Evolutionary conservation across 2,329 filamentous ascomycete species (phyloP).

Genomic region (Penicillium psychrosexuale): DNA sequence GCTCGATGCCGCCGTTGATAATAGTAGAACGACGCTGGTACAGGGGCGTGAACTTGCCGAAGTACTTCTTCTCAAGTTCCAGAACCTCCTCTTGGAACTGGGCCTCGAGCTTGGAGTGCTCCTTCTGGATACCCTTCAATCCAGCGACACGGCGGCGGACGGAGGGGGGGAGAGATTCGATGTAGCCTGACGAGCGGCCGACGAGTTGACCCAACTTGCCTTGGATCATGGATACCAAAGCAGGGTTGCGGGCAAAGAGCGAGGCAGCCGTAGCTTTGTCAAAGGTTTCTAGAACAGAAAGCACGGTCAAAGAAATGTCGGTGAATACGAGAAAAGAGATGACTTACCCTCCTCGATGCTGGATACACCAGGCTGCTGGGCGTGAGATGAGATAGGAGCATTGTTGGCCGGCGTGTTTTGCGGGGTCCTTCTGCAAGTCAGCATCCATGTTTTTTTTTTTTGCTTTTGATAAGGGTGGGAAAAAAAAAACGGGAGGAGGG

Average conservation of each 20-base stretch:
- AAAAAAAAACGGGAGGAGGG: constrained; percentile 4
- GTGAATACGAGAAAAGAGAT: constrained; percentile 1
- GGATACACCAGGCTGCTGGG: constrained; percentile 87
- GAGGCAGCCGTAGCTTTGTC: constrained; percentile 83
- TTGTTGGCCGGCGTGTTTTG: constrained; percentile 96
- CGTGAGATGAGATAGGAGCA: constrained; percentile 95
- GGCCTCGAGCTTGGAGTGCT: constrained; percentile 96
- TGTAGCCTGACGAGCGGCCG: constrained; percentile 93
- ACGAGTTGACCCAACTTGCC: constrained; percentile 90
- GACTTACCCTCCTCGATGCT: constrained; percentile 95
- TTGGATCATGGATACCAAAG: constrained; percentile 95
- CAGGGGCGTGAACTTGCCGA: constrained; percentile 95
- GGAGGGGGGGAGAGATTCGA: constrained; percentile 85
- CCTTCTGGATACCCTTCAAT: constrained; percentile 96
- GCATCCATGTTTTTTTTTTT: constrained; percentile 21
- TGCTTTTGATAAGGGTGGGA: constrained; percentile 13
- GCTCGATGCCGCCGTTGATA: constrained; percentile 82
- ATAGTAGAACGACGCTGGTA: constrained; percentile 94
- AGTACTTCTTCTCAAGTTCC: constrained; percentile 98
- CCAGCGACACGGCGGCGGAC: constrained; percentile 93
- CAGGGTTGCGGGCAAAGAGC: constrained; percentile 93
- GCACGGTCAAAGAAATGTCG: constrained; percentile 11
- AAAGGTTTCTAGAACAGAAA: constrained; percentile 68
- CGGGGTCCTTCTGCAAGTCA: constrained; percentile 66
- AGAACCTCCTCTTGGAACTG: constrained; percentile 98